Percentiles rank a stretch among this genome's conserved stretches.
phyloP scores from a whole-genome alignment of 805 yeast species.

The Tetrapisispora iriomotensis region DNA sequence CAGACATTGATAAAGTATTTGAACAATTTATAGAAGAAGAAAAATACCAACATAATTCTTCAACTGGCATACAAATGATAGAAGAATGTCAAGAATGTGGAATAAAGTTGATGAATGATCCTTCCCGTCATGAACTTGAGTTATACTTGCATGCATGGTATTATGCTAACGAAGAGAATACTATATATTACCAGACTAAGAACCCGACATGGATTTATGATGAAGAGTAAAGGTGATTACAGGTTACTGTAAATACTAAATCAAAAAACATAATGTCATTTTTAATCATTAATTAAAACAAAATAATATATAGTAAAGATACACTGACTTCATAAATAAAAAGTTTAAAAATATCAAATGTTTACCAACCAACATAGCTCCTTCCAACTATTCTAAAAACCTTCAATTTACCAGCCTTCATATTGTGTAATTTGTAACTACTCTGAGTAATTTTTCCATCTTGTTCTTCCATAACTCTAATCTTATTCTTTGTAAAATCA shows the following conservation, averaged over 20 bases:
- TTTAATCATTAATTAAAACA: background rate
- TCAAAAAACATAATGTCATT: too few relatives aligned
- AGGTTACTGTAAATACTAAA: too few relatives aligned
- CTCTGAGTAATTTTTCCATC: slow-evolving; percentile 49
- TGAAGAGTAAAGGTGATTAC: too few relatives aligned
- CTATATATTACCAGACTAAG: slow-evolving; percentile 34
- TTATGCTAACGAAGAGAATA: slow-evolving; percentile 23
- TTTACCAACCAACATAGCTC: slow-evolving; percentile 62
- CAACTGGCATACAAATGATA: background rate
- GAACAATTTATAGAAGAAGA: slow-evolving; percentile 14
- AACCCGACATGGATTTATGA: slow-evolving; percentile 38
- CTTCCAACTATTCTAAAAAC: slow-evolving; percentile 75
- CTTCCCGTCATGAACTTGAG: slow-evolving; percentile 21
- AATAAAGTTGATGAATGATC: slow-evolving; percentile 15
- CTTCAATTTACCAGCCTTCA: slow-evolving; percentile 69
- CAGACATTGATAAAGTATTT: slow-evolving; percentile 9
- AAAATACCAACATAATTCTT: slow-evolving; percentile 29
- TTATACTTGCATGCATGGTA: slow-evolving; percentile 30
- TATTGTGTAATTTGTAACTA: slow-evolving; percentile 57
- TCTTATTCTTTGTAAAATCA: slow-evolving; percentile 63
- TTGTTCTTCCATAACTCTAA: slow-evolving; percentile 52
- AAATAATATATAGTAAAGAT: background rate
- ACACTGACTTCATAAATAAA: background rate
- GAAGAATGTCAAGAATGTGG: slow-evolving; percentile 21
- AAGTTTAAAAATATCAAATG: background rate